Conservation (phyloP, 257 asterid genomes). For the Solanum bulbocastanum region DNA sequence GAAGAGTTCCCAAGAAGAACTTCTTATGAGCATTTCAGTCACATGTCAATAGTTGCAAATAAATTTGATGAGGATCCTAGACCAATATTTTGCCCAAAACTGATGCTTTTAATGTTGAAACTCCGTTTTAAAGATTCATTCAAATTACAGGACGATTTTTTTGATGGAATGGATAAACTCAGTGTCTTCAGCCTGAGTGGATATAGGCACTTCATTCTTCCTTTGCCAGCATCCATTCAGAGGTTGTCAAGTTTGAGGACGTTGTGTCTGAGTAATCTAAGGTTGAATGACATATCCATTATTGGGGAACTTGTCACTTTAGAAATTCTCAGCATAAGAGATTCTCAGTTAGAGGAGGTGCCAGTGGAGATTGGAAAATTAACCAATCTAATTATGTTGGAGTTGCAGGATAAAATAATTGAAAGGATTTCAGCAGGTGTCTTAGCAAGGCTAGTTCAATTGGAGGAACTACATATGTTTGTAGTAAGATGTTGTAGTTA, state of each 20-base stretch:
- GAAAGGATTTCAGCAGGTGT: background rate
- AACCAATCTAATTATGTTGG: background rate
- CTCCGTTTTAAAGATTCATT: background rate
- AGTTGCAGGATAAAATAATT: background rate
- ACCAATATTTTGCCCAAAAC: background rate
- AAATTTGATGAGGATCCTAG: background rate
- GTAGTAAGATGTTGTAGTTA: background rate
- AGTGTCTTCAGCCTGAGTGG: background rate
- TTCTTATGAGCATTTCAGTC: background rate
- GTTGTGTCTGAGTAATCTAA: background rate
- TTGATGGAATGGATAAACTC: background rate
- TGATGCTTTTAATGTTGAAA: background rate
- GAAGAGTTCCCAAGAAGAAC: background rate
- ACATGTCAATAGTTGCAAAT: background rate
- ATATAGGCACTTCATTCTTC: too few relatives aligned
- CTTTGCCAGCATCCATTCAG: background rate
- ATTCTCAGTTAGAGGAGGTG: background rate
- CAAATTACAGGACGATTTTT: background rate
- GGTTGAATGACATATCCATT: background rate
- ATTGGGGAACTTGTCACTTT: background rate
- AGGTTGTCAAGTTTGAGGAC: background rate
- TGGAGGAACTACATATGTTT: slow-evolving; percentile 8
- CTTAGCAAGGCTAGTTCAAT: background rate
- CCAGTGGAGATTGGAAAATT: background rate
- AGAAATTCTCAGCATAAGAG: background rate